phyloP scores from a whole-genome alignment of 306 rosid species.

The Ziziphus jujuba region DNA sequence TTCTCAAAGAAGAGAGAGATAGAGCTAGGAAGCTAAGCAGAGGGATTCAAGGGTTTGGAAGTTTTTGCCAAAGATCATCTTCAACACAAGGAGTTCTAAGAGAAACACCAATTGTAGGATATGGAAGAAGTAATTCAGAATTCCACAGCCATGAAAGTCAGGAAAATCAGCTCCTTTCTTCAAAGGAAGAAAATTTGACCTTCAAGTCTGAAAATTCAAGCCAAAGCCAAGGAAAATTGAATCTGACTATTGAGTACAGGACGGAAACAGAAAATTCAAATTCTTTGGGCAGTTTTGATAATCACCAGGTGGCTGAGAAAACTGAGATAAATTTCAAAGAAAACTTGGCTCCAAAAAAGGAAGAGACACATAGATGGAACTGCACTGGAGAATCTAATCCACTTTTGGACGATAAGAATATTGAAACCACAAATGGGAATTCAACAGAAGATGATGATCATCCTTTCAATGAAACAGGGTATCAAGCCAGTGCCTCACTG shows the following conservation, averaged over 20 bases:
- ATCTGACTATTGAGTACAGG: background rate
- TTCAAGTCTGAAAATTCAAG: constrained; percentile 23
- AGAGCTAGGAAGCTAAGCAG: constrained; percentile 69
- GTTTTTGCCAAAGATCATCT: constrained; percentile 54
- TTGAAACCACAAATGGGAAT: constrained; percentile 27
- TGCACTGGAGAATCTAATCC: constrained; percentile 43
- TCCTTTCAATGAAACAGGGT: constrained; percentile 57
- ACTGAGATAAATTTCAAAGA: constrained; percentile 52
- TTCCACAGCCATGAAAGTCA: constrained; percentile 36
- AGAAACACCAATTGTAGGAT: constrained; percentile 45
- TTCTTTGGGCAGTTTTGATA: constrained; percentile 18
- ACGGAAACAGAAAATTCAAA: constrained; percentile 18
- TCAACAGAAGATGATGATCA: constrained; percentile 57
- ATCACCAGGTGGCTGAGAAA: constrained; percentile 30
- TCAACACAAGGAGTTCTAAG: constrained; percentile 40
- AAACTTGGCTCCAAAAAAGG: constrained; percentile 57
- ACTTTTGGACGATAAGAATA: constrained; percentile 39
- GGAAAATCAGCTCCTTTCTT: constrained; percentile 31
- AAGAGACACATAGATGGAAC: constrained; percentile 48
- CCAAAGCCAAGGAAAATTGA: constrained; percentile 6
- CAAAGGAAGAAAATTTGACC: constrained; percentile 18
- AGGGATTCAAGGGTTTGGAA: constrained; percentile 94
- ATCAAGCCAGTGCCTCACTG: constrained; percentile 44
- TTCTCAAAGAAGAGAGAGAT: constrained; percentile 81
- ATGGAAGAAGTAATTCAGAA: constrained; percentile 47